phyloP scores from a whole-genome alignment of 768 basidiomycete genomes.

The Leccinellum albellum region DNA sequence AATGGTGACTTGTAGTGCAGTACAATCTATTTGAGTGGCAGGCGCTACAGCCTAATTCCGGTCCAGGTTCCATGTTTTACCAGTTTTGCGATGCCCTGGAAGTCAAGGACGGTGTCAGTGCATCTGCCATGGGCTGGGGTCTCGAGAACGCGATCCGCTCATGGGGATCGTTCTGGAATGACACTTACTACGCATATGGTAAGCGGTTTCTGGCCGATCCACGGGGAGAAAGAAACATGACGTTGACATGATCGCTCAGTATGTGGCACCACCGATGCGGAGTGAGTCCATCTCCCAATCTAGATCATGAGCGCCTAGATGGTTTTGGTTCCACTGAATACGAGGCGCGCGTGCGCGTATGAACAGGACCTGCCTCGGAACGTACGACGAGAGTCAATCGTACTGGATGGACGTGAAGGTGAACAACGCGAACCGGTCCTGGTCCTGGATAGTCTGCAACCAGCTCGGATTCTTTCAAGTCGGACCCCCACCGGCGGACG shows the following conservation, averaged over 20 bases:
- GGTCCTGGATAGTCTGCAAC: slow-evolving; percentile 75
- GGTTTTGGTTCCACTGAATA: neutral
- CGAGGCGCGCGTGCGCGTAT: slow-evolving; percentile 25
- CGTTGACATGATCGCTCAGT: slow-evolving; percentile 36
- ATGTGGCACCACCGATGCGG: slow-evolving; percentile 43
- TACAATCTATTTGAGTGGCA: neutral
- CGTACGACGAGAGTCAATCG: slow-evolving; percentile 35
- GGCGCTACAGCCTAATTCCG: neutral
- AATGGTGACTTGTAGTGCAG: neutral
- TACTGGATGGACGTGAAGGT: slow-evolving; percentile 55
- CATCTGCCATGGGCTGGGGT: neutral
- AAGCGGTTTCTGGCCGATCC: slow-evolving; percentile 3
- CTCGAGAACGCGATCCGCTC: neutral
- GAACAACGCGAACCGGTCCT: slow-evolving; percentile 57
- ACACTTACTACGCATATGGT: neutral
- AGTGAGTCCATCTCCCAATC: slow-evolving; percentile 36
- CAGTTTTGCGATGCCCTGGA: neutral
- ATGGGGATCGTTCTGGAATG: neutral
- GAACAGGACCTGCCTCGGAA: slow-evolving; percentile 36
- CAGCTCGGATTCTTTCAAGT: slow-evolving; percentile 55
- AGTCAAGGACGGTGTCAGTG: neutral
- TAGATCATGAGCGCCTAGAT: neutral
- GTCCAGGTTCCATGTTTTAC: neutral
- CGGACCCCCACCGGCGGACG: slow-evolving; percentile 30
- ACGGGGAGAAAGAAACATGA: neutral